Base-by-base conservation (phyloP, 306 rosid species). In the Gynostemma pentaphyllum region DNA sequence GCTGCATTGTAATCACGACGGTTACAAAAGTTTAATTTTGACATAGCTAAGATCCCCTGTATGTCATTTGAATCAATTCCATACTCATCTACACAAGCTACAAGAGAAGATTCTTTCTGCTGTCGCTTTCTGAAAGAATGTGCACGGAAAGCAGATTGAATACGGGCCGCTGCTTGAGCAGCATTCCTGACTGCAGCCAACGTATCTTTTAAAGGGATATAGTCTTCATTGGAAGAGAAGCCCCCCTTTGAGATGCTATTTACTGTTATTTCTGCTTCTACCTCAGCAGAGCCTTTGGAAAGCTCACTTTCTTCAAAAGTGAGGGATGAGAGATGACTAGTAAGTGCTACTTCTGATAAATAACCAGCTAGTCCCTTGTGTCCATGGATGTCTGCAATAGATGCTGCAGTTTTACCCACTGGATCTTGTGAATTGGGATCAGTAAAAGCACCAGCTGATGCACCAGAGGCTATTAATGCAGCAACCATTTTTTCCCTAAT, bases 301-400 rank as follows among this genome's bases (percentile, higher is more conserved):
- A 75, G 64, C 75, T 79, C 95, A 63, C 85, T 68, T 74, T 84
- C 85, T 76, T 75, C 79, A 78, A 88, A 75, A 37, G 87, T 86
- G 78, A 94, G 99, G 68, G 97, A 94, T 61, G 87, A 75, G 51
- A 88, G 82, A 75, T 94, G 99, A 68, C 90, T 86, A 49, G 88
- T 88, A 46, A 94, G 77, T 70, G 82, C 86, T 48, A 80, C 70
- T 76, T 88, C 99, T 27, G 99, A 78, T 63, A 94, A 95, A 83
- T 94, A 94, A 72, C 99, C 99, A 13, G 99, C 99, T 70, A 94
- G 82, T 70, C 99, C 99, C 73, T 82, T 82, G 62, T 88, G 94
- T 59, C 95, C 90, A 70, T 54, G 50, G 67, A 54, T 59, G 68
- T 82, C 84, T 40, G 99, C 99, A 67, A 94, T 72, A 63, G 89